phyloP scores from a whole-genome alignment of 768 basidiomycete genomes.

The Pulveroboletus sp. region DNA sequence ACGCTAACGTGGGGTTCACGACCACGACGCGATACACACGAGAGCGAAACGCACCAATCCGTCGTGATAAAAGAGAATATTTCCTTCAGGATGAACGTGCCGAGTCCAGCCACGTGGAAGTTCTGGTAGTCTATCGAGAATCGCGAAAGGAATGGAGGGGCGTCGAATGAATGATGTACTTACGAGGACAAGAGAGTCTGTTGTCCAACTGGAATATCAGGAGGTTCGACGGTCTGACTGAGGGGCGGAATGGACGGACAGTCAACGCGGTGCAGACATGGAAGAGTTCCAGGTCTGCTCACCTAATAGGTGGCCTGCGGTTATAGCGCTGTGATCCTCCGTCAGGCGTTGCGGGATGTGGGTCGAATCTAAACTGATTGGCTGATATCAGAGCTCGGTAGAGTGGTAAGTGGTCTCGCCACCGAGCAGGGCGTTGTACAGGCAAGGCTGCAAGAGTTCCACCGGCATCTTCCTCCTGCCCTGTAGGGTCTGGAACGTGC shows the following conservation, averaged over 20 bases:
- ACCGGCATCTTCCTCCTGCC: neutral
- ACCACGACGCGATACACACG: too few relatives aligned
- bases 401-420: neutral
- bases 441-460: slow-evolving; percentile 4
- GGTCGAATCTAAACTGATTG: neutral
- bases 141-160: neutral
- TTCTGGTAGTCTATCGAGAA: neutral
- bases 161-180: neutral
- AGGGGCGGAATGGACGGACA: neutral
- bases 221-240: neutral
- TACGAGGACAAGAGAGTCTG: slow-evolving; percentile 3
- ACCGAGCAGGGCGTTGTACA: neutral
- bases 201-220: slow-evolving; percentile 5
- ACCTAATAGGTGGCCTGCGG: neutral
- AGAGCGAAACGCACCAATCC: slow-evolving; percentile 3
- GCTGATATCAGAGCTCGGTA: neutral
- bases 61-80: slow-evolving; percentile 9
- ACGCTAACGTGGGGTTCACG: slow-evolving; percentile 1
- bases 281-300: neutral
- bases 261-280: neutral
- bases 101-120: slow-evolving; percentile 4
- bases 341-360: slow-evolving; percentile 5
- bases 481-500: neutral
- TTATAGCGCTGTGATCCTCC: slow-evolving; percentile 9
- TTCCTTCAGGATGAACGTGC: slow-evolving; percentile 14